Percentiles rank a stretch among this genome's conserved stretches.
Conservation (phyloP, 805 yeast species). For the Hanseniaspora vineae region DNA sequence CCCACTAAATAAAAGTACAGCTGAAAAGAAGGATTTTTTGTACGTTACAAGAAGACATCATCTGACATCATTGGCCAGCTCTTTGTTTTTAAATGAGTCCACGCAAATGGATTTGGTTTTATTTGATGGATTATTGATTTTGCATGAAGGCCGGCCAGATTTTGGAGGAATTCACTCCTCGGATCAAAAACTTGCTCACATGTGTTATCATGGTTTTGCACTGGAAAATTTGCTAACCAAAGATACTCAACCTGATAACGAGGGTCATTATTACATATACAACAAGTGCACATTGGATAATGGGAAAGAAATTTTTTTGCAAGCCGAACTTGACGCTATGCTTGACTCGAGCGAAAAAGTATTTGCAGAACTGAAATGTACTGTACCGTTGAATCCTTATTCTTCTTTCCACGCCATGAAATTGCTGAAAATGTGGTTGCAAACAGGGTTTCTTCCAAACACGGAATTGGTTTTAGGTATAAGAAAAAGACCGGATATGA, state of each 20-base stretch:
- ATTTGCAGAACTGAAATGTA: conserved; percentile 22
- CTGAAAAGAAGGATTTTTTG: not conserved
- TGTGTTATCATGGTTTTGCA: conserved; percentile 20
- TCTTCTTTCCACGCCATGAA: conserved; percentile 16
- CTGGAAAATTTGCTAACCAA: conserved; percentile 17
- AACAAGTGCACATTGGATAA: conserved; percentile 13
- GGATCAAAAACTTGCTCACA: conserved; percentile 7
- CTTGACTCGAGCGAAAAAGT: conserved; percentile 10
- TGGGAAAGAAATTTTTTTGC: conserved; percentile 13
- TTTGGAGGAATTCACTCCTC: conserved; percentile 8
- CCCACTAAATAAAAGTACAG: not conserved
- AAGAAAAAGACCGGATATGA: conserved; percentile 8
- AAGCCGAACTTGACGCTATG: conserved; percentile 22
- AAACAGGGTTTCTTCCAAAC: conserved; percentile 16
- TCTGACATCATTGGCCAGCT: not conserved
- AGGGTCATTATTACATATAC: conserved; percentile 8
- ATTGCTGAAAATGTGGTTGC: conserved; percentile 22
- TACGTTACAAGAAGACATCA: not conserved
- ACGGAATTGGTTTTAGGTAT: conserved; percentile 21
- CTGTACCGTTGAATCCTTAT: conserved; percentile 10
- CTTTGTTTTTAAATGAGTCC: not conserved
- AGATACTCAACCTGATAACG: not conserved
- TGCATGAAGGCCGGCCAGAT: not conserved
- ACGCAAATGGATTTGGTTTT: not conserved
- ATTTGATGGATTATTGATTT: not conserved